A percentile compares a stretch with the other conserved stretches of the same genome.
phyloP scores from a whole-genome alignment of 2,329 filamentous ascomycete genomes.

The Mycogone perniciosa region DNA sequence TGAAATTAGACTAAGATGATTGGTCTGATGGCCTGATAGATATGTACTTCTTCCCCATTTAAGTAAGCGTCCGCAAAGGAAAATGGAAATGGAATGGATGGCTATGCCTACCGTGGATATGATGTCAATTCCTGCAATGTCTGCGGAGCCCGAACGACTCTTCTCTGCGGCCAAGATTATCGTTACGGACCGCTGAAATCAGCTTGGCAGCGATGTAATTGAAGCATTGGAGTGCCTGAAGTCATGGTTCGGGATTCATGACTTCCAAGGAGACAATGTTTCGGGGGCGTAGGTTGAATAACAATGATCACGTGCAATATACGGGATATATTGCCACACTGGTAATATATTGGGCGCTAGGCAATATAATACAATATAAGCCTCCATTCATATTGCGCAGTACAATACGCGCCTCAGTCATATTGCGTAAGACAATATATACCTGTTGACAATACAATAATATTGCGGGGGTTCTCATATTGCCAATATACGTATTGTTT shows the following conservation, averaged over 20 bases:
- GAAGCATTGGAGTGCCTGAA: slow-evolving; percentile 12
- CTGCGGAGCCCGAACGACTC: slow-evolving; percentile 12
- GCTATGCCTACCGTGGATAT: slow-evolving; percentile 8
- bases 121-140: slow-evolving; percentile 7
- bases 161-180: slow-evolving; percentile 11
- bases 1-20: too few species aligned
- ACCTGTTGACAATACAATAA: too few species aligned
- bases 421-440: too few species aligned
- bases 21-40: too few species aligned
- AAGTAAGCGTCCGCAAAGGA: too few species aligned
- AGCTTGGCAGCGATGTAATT: slow-evolving; percentile 10
- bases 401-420: too few species aligned
- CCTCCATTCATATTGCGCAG: too few species aligned
- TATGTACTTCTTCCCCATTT: too few species aligned
- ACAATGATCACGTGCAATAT: slow-evolving; percentile 4
- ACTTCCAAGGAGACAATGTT: slow-evolving; percentile 3
- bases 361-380: slow-evolving; percentile 8
- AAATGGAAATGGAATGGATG: too few species aligned
- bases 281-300: background rate
- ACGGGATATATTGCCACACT: too few species aligned
- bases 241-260: slow-evolving; percentile 1
- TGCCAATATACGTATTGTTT: too few species aligned
- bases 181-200: slow-evolving; percentile 8
- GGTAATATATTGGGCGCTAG: slow-evolving; percentile 1
- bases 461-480: too few species aligned